Evolutionary conservation across 176 grass and related monocot species (phyloP).

Genomic region (Oryza officinalis): DNA sequence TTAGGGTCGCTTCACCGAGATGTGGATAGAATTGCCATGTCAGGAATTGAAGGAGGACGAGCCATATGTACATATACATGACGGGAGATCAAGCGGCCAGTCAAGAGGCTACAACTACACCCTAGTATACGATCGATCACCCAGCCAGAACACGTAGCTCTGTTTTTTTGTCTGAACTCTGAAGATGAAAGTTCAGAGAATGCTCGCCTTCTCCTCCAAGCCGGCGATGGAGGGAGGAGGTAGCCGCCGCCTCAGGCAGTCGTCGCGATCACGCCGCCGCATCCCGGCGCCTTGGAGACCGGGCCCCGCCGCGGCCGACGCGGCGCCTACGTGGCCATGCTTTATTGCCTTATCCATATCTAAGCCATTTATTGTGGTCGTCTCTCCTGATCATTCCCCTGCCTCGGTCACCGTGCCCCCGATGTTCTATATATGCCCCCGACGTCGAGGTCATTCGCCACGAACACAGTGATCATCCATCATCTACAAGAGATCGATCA

Average conservation of each 20-base stretch:
- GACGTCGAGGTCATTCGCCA: background rate
- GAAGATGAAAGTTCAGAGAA: background rate
- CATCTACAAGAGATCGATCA: background rate
- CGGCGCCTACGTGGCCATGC: constrained; percentile 24
- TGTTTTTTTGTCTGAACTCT: background rate
- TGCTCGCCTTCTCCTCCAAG: background rate
- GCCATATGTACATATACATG: background rate
- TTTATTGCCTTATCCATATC: constrained; percentile 32
- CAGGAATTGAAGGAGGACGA: constrained; percentile 10
- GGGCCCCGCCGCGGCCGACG: background rate
- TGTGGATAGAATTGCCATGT: constrained; percentile 33
- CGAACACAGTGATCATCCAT: background rate
- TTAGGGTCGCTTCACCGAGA: background rate
- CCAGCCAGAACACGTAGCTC: too few relatives aligned
- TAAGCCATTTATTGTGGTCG: constrained; percentile 16
- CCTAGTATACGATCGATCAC: background rate
- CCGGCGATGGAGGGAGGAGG: background rate
- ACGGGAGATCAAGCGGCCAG: background rate
- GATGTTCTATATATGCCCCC: background rate
- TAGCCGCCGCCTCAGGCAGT: background rate
- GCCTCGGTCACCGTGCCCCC: constrained; percentile 1
- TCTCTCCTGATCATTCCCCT: background rate
- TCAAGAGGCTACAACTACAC: background rate
- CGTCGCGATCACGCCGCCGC: constrained; percentile 41
- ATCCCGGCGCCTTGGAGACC: background rate